Base-by-base conservation (phyloP, 768 basidiomycete genomes). In the Pleurotus tuber-regium region DNA sequence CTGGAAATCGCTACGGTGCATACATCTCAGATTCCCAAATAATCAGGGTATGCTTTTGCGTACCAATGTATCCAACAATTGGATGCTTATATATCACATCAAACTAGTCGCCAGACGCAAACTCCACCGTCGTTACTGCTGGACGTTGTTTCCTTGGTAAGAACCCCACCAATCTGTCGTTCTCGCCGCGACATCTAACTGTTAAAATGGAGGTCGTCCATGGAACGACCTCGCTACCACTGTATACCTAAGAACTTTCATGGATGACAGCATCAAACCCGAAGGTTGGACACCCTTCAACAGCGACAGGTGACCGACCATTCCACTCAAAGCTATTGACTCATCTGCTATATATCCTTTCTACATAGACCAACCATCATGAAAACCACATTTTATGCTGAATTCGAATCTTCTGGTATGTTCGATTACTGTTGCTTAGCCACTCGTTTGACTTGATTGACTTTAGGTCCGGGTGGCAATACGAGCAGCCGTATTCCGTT, bases 161-260 rank as follows among this genome's bases (percentile, higher is more conserved):
- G 53, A 19, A 12, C 26, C 16, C 0, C 10, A 25, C n/a, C 4
- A 4, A 50, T 3, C 19, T 30, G 38, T 12, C 26, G 18, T 43
- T 3, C 4, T 12, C 16, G 14, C 9, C 39, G 11, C 10, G 11
- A 14, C 28, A 60, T 63, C 10, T n/a, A 14, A 16, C n/a, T 16
- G 3, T 19, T 8, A 4, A 2, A 42, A 39, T 29, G 18, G 46
- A 69, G 71, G 72, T 4, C 75, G 84, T 2, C 84, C 85, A 0
- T 86, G 85, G 84, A 85, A 84, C 59, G 72, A 78, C 44, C 63
- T 79, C 5, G 78, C 83, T 0, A 73, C 73, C 0, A 75, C 80
- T 0, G 76, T 86, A 1, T 86, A 68, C 53, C 62, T 84, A 6
- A 65, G 64, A 4, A 83, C 75, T 0, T 76, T 72, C 44, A 86